Evolutionary conservation across 805 yeast genomes (phyloP).

Genomic region (Saccharomycopsis babjevae): DNA sequence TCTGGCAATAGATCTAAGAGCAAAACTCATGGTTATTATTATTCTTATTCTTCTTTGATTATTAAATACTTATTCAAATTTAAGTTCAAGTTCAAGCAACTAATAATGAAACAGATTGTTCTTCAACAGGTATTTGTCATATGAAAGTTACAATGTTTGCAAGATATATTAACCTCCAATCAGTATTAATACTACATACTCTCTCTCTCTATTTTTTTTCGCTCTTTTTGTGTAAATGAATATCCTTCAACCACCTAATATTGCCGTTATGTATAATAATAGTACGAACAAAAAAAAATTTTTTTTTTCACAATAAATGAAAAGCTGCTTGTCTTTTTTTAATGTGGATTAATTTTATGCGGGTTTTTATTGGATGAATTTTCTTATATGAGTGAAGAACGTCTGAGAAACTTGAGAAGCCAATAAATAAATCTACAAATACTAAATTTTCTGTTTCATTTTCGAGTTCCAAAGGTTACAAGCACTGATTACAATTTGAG

Average conservation of each 20-base stretch:
- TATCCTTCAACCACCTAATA: not conserved
- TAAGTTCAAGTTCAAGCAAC: not conserved
- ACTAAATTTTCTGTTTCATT: too few relatives aligned
- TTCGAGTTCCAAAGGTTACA: not conserved
- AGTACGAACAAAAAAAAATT: not conserved
- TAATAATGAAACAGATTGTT: not conserved
- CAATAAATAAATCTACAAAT: too few relatives aligned
- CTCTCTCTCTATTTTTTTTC: not conserved
- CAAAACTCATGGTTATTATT: constrained; percentile 30
- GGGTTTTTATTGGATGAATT: not conserved
- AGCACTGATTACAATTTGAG: not conserved
- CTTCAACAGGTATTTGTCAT: not conserved
- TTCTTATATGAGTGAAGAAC: not conserved
- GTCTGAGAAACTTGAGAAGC: not conserved
- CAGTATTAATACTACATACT: not conserved
- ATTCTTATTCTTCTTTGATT: not conserved
- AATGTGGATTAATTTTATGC: not conserved
- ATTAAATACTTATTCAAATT: constrained; percentile 3
- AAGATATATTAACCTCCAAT: not conserved
- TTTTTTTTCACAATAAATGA: not conserved
- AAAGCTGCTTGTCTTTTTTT: not conserved
- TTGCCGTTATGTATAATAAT: not conserved
- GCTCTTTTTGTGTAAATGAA: not conserved
- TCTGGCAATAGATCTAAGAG: constrained; percentile 35
- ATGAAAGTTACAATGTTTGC: too few relatives aligned